Conservation (phyloP, 805 yeast species). For the Metschnikowia santaceciliae region DNA sequence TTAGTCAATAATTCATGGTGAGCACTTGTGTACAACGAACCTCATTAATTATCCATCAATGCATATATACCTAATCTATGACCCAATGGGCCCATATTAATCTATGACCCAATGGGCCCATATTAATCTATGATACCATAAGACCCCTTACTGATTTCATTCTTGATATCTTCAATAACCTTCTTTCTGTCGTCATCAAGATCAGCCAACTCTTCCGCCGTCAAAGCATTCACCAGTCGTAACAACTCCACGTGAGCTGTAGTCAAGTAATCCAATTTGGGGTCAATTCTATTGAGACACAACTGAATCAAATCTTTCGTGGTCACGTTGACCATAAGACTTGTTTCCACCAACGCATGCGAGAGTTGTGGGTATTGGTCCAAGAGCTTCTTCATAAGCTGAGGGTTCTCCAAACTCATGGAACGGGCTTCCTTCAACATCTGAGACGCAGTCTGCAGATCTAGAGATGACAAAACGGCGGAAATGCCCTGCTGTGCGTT, state of each 20-base stretch:
- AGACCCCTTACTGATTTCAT: slow-evolving; percentile 22
- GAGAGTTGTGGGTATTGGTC: slow-evolving; percentile 75
- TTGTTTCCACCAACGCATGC: slow-evolving; percentile 75
- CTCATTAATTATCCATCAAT: neutral
- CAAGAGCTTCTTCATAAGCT: slow-evolving; percentile 55
- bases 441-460: slow-evolving; percentile 43
- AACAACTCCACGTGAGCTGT: slow-evolving; percentile 34
- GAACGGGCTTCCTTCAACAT: slow-evolving; percentile 37
- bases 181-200: slow-evolving; percentile 23
- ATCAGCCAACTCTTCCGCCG: slow-evolving; percentile 26
- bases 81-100: slow-evolving; percentile 3
- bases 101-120: slow-evolving; percentile 8
- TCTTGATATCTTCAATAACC: slow-evolving; percentile 15
- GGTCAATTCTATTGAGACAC: slow-evolving; percentile 31
- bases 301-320: slow-evolving; percentile 35
- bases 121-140: slow-evolving; percentile 18
- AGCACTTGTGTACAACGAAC: too few relatives aligned
- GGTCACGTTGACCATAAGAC: slow-evolving; percentile 36
- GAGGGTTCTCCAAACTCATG: slow-evolving; percentile 43
- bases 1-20: too few relatives aligned
- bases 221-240: slow-evolving; percentile 24
- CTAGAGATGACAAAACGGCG: slow-evolving; percentile 42
- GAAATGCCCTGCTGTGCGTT: slow-evolving; percentile 39
- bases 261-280: slow-evolving; percentile 26
- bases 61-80: slow-evolving; percentile 10